Conservation (phyloP, 1,284 basidiomycete genomes). For the Vanrija humicola region DNA sequence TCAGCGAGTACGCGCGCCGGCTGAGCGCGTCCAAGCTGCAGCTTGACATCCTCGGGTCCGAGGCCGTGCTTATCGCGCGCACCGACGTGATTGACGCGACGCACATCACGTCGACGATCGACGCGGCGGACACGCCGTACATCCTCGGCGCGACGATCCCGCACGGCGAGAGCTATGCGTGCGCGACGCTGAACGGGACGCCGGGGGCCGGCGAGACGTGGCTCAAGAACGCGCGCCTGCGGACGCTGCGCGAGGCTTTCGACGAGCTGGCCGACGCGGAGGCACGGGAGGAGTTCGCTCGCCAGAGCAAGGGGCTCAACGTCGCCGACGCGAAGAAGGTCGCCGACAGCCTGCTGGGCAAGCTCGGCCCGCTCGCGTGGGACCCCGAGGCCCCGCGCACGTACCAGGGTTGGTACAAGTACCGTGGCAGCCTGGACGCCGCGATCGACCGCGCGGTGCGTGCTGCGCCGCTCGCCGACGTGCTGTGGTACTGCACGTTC, state of each 20-base stretch:
- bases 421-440: constrained; percentile 53
- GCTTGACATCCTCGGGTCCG: constrained; percentile 47
- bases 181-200: neutral
- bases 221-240: constrained; percentile 11
- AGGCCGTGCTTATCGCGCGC: constrained; percentile 83
- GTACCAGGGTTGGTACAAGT: constrained; percentile 88
- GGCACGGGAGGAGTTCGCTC: constrained; percentile 45
- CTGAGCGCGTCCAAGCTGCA: constrained; percentile 16
- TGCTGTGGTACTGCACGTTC: constrained; percentile 59
- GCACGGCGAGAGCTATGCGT: no score
- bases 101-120: constrained; percentile 78
- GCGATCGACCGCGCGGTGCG: constrained; percentile 74
- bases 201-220: neutral
- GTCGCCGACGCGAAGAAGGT: constrained; percentile 47
- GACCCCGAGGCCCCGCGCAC: constrained; percentile 80
- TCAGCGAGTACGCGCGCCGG: constrained; percentile 13
- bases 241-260: no score
- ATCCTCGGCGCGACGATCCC: constrained; percentile 60
- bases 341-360: constrained; percentile 51
- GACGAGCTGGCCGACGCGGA: no score
- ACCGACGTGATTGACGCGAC: constrained; percentile 87
- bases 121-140: constrained; percentile 66
- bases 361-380: constrained; percentile 3
- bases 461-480: constrained; percentile 77
- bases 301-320: constrained; percentile 25